Percentiles rank a stretch among this genome's conserved stretches.
These are phyloP conservation scores for Nadsonia commutata DNA, from an alignment of 1,139 yeast genomes.

Conservation along the genomic window DNA sequence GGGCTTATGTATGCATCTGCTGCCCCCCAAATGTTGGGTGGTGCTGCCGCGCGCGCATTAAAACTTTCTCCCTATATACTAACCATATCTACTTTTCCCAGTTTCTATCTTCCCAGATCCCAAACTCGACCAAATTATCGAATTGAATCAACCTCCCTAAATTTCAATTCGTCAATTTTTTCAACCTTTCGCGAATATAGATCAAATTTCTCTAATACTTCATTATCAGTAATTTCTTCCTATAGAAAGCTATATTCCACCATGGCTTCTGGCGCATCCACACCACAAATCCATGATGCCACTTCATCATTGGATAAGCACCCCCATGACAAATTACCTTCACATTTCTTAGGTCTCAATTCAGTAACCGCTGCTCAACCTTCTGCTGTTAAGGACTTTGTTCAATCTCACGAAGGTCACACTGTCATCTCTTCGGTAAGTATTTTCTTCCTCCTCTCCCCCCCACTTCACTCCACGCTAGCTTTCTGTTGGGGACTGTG, in stretches of 20 bases:
- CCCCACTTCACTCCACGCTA: no score
- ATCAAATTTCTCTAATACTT: neutral
- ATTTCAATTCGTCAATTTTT: neutral
- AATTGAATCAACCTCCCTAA: neutral
- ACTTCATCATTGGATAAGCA: conserved; percentile 8
- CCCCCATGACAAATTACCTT: conserved; percentile 32
- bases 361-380: conserved; percentile 61
- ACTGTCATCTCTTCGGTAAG: conserved; percentile 64
- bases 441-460: no score
- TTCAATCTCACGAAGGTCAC: conserved; percentile 78
- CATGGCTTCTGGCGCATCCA: conserved; percentile 7
- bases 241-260: conserved; percentile 1
- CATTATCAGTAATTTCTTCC: neutral
- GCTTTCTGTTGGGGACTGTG: no score
- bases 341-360: conserved; percentile 70
- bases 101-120: neutral
- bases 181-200: no score
- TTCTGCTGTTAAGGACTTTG: conserved; percentile 70
- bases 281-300: conserved; percentile 5
- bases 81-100: neutral
- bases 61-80: neutral
- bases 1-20: no score
- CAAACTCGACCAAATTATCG: neutral
- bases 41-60: neutral
- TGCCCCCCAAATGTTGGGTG: neutral